Conservation (phyloP, 2,329 filamentous ascomycete species). For the Cercospora sesami region DNA sequence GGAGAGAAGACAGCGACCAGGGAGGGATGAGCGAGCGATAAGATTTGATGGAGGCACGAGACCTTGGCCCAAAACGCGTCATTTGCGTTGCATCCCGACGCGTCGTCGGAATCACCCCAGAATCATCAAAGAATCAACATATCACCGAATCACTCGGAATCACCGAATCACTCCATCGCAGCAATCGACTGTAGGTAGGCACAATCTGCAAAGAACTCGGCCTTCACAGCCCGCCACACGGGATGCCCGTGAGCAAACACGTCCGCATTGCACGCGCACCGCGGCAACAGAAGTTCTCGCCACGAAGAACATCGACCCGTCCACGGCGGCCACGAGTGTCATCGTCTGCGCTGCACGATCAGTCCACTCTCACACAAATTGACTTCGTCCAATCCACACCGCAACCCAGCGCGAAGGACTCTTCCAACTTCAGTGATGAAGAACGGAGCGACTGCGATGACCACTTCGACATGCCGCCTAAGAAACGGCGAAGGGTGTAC, state of each 20-base stretch:
- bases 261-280: constrained; percentile 17
- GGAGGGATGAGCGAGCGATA: background rate
- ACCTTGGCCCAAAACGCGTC: background rate
- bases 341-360: constrained; percentile 12
- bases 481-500: constrained; percentile 13
- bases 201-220: background rate
- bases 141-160: background rate
- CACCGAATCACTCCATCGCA: background rate
- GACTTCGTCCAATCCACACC: constrained; percentile 21
- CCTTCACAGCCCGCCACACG: background rate
- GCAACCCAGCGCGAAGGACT: constrained; percentile 3
- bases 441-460: constrained; percentile 12
- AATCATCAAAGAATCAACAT: background rate
- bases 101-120: no score
- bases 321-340: constrained; percentile 14
- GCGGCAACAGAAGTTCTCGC: constrained; percentile 19
- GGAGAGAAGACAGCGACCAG: background rate
- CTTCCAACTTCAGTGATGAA: background rate
- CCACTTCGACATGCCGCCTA: constrained; percentile 14
- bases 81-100: background rate
- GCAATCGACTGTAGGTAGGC: background rate
- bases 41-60: background rate
- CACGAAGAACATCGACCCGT: constrained; percentile 11
- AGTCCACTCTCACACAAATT: constrained; percentile 28
- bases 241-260: constrained; percentile 20